Conservation (phyloP, 2,329 filamentous ascomycete species). For the Zymoseptoria tritici region DNA sequence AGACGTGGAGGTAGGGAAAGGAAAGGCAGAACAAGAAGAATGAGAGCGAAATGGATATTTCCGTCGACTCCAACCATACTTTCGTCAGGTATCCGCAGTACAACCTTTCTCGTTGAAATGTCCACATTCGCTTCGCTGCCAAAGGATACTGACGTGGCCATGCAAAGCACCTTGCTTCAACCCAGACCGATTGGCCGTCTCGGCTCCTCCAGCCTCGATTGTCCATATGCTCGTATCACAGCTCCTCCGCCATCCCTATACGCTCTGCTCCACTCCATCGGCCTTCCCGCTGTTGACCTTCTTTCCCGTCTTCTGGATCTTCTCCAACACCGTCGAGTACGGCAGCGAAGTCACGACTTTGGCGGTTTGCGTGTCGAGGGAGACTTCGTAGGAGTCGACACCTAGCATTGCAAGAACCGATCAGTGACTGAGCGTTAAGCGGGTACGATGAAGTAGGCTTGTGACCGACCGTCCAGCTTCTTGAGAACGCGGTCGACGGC, state of each 20-base stretch:
- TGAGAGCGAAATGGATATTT: too few relatives aligned
- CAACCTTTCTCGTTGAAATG: too few relatives aligned
- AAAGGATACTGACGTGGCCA: too few relatives aligned
- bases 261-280: conserved; percentile 49
- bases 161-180: too few relatives aligned
- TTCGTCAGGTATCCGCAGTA: too few relatives aligned
- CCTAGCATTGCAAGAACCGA: conserved; percentile 45
- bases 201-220: too few relatives aligned
- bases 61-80: too few relatives aligned
- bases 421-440: neutral
- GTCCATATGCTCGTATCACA: neutral
- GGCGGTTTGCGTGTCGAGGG: conserved; percentile 77
- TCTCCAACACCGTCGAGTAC: conserved; percentile 75
- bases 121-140: too few relatives aligned
- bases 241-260: neutral
- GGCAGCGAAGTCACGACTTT: conserved; percentile 64
- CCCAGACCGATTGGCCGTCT: too few relatives aligned
- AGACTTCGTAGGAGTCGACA: conserved; percentile 79
- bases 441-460: neutral
- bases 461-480: conserved; percentile 45
- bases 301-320: conserved; percentile 94
- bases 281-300: conserved; percentile 70
- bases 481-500: conserved; percentile 87
- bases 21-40: too few relatives aligned
- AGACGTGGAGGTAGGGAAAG: too few relatives aligned